phyloP scores from a whole-genome alignment of 495 filamentous ascomycete species.

The Hypoxylon crocopeplum region DNA sequence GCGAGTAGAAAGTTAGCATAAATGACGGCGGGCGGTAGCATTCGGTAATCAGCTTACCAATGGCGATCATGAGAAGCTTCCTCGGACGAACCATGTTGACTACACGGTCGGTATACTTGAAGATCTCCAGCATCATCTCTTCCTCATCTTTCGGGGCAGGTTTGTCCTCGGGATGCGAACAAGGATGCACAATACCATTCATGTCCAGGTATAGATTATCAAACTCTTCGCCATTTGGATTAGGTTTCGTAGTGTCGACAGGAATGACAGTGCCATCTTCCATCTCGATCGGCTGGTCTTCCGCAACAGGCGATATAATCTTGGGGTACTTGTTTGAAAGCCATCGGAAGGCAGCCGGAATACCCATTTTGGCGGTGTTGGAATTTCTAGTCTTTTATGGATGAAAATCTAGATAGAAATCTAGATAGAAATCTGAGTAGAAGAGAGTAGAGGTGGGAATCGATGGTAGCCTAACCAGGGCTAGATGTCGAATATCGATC shows the following conservation, averaged over 20 bases:
- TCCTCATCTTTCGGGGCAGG: conserved; percentile 91
- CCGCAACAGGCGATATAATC: conserved; percentile 88
- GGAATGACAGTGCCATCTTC: conserved; percentile 80
- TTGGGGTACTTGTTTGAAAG: conserved; percentile 95
- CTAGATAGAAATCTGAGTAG: no score
- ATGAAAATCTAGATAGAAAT: conserved; percentile 8
- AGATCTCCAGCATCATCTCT: conserved; percentile 99
- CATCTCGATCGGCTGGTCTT: conserved; percentile 79
- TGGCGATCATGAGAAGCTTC: conserved; percentile 95
- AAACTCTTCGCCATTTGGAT: conserved; percentile 97
- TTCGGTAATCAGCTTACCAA: conserved; percentile 68
- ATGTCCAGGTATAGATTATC: conserved; percentile 99
- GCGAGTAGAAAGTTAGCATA: conserved; percentile 43
- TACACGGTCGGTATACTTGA: conserved; percentile 96
- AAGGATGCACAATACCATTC: conserved; percentile 99
- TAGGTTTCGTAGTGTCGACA: conserved; percentile 80
- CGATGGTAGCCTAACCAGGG: conserved; percentile 1
- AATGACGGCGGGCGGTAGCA: background rate
- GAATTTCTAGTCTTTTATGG: background rate
- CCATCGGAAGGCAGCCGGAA: conserved; percentile 93
- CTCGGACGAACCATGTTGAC: conserved; percentile 97
- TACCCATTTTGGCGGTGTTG: conserved; percentile 74
- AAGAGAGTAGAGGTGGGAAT: no score
- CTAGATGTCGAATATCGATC: conserved; percentile 16
- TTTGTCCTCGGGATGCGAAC: conserved; percentile 94